Evolutionary conservation across 2,329 filamentous ascomycete species (phyloP), one percentile per base, ranked within the genome.

Genomic region (Lachnellula subtilissima): DNA sequence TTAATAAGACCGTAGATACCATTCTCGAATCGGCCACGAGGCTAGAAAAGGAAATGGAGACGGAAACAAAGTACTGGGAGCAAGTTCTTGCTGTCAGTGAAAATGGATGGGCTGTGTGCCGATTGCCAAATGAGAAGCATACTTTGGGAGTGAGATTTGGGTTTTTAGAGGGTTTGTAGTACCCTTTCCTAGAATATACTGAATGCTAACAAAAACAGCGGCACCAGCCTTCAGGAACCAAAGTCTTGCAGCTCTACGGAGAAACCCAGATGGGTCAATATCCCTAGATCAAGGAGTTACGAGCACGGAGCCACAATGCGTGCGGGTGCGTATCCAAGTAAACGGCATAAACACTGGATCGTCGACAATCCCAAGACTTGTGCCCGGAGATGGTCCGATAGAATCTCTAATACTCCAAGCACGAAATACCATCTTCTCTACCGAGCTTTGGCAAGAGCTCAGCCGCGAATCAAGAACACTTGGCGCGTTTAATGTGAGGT

Each of bases 381-480:
- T 83, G 5, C 75, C 77, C 25, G 78, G 83, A 37, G 80, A 86
- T 39, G 77, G 79, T 2, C 76, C 81, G 1, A 75, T 92, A 8
- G 84, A 90, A 62, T 78, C 83, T 32, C 80, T 85, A 9, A 88
- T 95, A 35, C 81, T 86, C 17, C 83, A 89, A 64, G 88, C 89
- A 2, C 81, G 89, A 55, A 88, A 94, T 70, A 90, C 88, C 50
- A 78, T 93, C 19, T 91, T 89, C 65, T 85, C 89, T 28, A 86
- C 92, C 67, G 94, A 99, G 69, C 75, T 99, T 1, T 97, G 91
- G 80, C 86, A 96, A 64, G 94, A 99, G 72, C 78, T 97, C 57
- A 86, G 87, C 52, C 82, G 90, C 17, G 94, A 99, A 72, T 85
- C 88, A 0, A 86, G 91, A 15, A 79, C 80, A 0, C 76, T 96